Conservation (phyloP, 23 red algal genomes). For the Agarophyton chilense region DNA sequence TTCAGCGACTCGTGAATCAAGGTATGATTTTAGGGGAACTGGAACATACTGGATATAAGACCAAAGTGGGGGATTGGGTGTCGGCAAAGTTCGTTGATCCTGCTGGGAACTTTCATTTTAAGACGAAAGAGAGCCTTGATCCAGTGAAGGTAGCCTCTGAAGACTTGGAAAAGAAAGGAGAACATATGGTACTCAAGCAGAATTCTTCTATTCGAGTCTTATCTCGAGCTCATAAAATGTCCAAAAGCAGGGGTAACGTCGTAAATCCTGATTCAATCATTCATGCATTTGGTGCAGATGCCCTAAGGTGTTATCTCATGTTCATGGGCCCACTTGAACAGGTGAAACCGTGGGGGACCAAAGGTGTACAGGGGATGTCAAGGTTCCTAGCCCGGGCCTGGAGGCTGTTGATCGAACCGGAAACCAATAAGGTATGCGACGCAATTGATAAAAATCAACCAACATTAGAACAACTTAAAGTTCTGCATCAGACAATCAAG, state of each 20-base stretch:
- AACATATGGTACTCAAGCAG: conserved; percentile 65
- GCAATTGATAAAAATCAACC: conserved; percentile 39
- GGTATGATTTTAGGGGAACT: conserved; percentile 98
- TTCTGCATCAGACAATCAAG: conserved; percentile 86
- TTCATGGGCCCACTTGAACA: conserved; percentile 99
- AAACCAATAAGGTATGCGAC: conserved; percentile 27
- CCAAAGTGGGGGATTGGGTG: conserved; percentile 29
- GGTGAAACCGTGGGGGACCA: conserved; percentile 91
- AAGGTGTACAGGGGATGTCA: conserved; percentile 85
- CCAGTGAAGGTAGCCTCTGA: conserved; percentile 67
- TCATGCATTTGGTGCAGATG: conserved; percentile 86
- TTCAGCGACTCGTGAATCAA: conserved; percentile 99
- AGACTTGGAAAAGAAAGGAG: conserved; percentile 74
- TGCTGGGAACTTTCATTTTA: conserved; percentile 31
- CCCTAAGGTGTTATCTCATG: conserved; percentile 97
- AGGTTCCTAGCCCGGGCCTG: conserved; percentile 93
- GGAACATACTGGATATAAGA: conserved; percentile 79
- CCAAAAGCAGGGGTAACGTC: conserved; percentile 97
- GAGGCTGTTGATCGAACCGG: conserved; percentile 74
- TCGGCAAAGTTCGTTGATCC: conserved; percentile 82
- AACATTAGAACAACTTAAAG: conserved; percentile 76
- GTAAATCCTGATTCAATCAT: conserved; percentile 98
- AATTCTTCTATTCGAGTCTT: conserved; percentile 70
- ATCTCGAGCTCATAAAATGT: conserved; percentile 97
- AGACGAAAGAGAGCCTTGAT: conserved; percentile 35